These are phyloP conservation scores for Leccinum subgranulosum DNA, from an alignment of 768 basidiomycete genomes.

Conservation along the genomic window DNA sequence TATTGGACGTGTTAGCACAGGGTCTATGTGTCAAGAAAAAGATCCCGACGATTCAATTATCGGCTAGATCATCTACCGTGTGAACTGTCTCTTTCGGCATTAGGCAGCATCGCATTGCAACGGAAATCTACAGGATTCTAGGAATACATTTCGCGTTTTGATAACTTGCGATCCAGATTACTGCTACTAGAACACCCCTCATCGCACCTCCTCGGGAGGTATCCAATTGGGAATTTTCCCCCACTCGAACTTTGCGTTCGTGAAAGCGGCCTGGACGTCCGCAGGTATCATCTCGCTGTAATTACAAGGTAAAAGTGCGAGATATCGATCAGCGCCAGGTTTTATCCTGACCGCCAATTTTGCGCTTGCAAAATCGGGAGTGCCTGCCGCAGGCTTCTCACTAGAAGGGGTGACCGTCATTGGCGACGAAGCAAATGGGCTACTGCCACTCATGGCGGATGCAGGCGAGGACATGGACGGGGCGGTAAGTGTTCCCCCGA, in stretches of 20 bases:
- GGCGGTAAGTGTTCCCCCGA: conserved; percentile 19
- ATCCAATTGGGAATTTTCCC: conserved; percentile 72
- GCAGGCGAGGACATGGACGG: conserved; percentile 13
- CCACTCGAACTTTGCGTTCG: conserved; percentile 58
- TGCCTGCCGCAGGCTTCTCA: conserved; percentile 20
- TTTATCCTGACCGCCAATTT: conserved; percentile 33
- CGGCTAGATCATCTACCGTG: not conserved
- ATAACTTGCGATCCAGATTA: not conserved
- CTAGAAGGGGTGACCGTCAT: conserved; percentile 19
- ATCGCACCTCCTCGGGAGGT: conserved; percentile 55
- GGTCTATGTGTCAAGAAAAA: conserved; percentile 8
- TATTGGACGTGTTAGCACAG: conserved; percentile 10
- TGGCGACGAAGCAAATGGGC: conserved; percentile 28
- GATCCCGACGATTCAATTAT: conserved; percentile 14
- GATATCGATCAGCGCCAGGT: conserved; percentile 54
- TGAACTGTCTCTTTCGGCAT: not conserved
- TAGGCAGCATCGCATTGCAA: too few species aligned
- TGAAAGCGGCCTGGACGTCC: conserved; percentile 51
- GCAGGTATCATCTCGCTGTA: conserved; percentile 56
- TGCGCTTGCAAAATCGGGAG: conserved; percentile 36
- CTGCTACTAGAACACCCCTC: not conserved
- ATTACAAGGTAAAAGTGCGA: conserved; percentile 51
- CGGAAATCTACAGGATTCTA: not conserved
- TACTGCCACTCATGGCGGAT: conserved; percentile 19
- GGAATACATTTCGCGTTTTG: conserved; percentile 5